A percentile compares a stretch with the other conserved stretches of the same genome.
phyloP scores from a whole-genome alignment of 2,329 filamentous ascomycete genomes.

The Aspergillus ibericus region DNA sequence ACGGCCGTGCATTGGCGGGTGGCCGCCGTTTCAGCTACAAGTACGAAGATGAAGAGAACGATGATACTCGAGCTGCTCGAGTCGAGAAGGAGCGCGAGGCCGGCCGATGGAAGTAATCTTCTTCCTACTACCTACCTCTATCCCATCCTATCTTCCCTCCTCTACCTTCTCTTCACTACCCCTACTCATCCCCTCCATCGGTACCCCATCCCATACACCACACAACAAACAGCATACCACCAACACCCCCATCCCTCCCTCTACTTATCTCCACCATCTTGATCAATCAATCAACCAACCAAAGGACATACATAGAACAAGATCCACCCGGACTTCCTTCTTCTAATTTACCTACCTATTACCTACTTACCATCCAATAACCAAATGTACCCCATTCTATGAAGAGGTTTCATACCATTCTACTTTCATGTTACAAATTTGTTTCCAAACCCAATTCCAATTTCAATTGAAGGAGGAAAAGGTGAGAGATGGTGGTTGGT shows the following conservation, averaged over 20 bases:
- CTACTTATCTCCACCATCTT: neutral
- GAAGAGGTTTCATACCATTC: constrained; percentile 5
- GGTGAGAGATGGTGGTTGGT: no score
- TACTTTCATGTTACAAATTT: no score
- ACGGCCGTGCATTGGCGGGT: constrained; percentile 30
- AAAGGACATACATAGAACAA: neutral
- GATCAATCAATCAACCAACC: no score
- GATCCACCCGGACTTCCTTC: neutral
- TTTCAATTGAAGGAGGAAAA: no score
- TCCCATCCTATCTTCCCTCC: no score
- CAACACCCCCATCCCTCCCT: neutral
- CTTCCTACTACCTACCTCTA: no score
- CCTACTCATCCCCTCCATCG: neutral
- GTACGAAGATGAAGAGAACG: constrained; percentile 49
- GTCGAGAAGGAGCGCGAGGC: constrained; percentile 44
- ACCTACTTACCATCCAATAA: no score
- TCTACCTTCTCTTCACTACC: neutral
- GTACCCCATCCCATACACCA: neutral
- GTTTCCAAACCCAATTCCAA: no score
- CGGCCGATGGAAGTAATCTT: constrained; percentile 27
- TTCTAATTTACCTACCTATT: neutral
- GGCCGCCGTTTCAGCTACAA: constrained; percentile 49
- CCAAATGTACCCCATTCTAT: neutral
- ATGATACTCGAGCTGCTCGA: constrained; percentile 35
- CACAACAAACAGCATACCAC: neutral